phyloP scores from a whole-genome alignment of 805 yeast species.

The Cyberlindnera sargentensis region DNA sequence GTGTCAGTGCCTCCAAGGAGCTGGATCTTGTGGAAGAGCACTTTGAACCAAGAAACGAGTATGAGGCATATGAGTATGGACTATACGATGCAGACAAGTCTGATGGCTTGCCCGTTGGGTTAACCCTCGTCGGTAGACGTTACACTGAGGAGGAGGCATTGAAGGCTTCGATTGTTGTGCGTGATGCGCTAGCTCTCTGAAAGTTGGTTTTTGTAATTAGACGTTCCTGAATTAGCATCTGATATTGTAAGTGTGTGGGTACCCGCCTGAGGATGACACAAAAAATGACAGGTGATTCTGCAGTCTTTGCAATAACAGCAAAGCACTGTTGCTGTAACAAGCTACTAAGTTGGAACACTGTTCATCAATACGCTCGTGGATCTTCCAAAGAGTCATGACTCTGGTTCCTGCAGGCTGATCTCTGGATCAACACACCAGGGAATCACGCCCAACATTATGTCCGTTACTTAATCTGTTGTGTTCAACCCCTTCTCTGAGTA shows the following conservation, averaged over 20 bases:
- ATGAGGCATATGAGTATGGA: constrained; percentile 28
- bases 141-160: constrained; percentile 43
- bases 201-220: too few species aligned
- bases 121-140: constrained; percentile 45
- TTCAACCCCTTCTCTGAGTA: neutral
- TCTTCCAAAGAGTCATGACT: too few species aligned
- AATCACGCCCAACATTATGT: neutral
- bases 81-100: constrained; percentile 34
- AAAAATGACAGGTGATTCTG: too few species aligned
- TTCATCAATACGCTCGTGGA: too few species aligned
- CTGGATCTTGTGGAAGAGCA: constrained; percentile 39
- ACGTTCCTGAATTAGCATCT: too few species aligned
- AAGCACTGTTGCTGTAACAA: too few species aligned
- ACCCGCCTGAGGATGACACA: too few species aligned
- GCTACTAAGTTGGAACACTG: too few species aligned
- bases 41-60: constrained; percentile 16
- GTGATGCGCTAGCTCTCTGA: constrained; percentile 4
- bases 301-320: too few species aligned
- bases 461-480: constrained; percentile 1
- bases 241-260: too few species aligned
- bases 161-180: constrained; percentile 36
- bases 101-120: constrained; percentile 48
- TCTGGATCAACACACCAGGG: too few species aligned
- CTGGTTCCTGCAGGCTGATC: too few species aligned
- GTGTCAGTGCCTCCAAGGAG: constrained; percentile 27